Base-by-base conservation (phyloP, 352 stramenopile genomes). In the Globisporangium sylvaticum region DNA sequence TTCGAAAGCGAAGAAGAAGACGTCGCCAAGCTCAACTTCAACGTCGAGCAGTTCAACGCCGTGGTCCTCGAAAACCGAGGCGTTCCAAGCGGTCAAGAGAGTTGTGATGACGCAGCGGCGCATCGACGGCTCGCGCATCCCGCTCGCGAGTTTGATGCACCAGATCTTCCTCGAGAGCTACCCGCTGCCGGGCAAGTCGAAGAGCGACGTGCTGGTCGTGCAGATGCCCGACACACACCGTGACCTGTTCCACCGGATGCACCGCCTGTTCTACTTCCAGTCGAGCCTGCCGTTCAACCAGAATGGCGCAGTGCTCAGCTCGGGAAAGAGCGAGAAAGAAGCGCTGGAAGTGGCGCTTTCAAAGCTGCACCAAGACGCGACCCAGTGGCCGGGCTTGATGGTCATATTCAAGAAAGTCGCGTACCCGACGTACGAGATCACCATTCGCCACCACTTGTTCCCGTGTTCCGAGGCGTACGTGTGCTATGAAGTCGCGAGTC, bases 181-280 rank as follows among this genome's bases (percentile, higher is more conserved):
- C 53, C 73, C 80, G 18, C 58, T 89, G 15, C 10, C 50, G 1
- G 70, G 50, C 10, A 83, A 77, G 25, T 61, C 37, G 12, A 75
- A 76, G 1, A 64, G 66, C 6, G 73, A 91, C 39, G 68, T 90
- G 32, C 70, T 91, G 55, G 75, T 79, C 1, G 65, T 92, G 15
- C 76, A 77, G 15, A 74, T 91, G 52, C 74, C 79, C 12, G 68
- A 78, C 6, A 64, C 58, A 0, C 73, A 65, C 2, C 78, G 75
- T 7, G 79, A 88, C 60, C 46, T 90, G 12, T 85, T 95, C 55
- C 64, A 77, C 4, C 77, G 87, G 3, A 88, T 95, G 74, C 87
- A 92, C 66, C 77, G 81, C 0, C 69, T 95, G 0, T 90, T 88
- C 52, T 93, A 95, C 61, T 82, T 92, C 39, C 79, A 88, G 46